phyloP scores from a whole-genome alignment of 106 monocot species.

The Acanthochlamys bracteata region DNA sequence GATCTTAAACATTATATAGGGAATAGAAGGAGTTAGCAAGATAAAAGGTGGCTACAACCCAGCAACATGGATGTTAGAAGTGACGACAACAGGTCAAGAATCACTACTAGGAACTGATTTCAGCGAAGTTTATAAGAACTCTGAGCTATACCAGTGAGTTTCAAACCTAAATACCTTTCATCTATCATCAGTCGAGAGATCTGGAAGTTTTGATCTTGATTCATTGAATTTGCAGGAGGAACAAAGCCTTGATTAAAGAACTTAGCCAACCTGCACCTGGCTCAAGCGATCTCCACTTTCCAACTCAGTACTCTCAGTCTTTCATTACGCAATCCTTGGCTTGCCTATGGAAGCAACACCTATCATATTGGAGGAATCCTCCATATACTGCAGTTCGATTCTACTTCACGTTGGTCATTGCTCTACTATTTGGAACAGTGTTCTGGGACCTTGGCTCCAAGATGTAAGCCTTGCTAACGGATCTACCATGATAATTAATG shows the following conservation, averaged over 20 bases:
- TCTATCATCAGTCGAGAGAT: too few species aligned
- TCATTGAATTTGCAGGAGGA: conserved; percentile 23
- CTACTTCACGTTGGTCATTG: conserved; percentile 16
- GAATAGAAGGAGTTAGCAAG: conserved; percentile 42
- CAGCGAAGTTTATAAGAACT: conserved; percentile 14
- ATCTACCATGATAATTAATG: too few species aligned
- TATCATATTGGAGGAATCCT: conserved; percentile 32
- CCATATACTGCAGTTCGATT: conserved; percentile 22
- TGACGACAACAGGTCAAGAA: conserved; percentile 16
- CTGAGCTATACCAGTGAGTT: conserved; percentile 14
- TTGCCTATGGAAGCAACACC: conserved; percentile 28
- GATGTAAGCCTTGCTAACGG: conserved; percentile 2
- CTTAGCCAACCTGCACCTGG: conserved; percentile 12
- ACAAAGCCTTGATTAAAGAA: conserved; percentile 16
- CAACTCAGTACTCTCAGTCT: conserved; percentile 11
- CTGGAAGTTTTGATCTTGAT: too few species aligned
- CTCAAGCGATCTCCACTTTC: conserved; percentile 18
- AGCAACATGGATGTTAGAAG: conserved; percentile 65
- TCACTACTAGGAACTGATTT: conserved; percentile 5
- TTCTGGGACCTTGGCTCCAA: conserved; percentile 24
- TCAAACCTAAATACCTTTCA: not conserved
- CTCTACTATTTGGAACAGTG: conserved; percentile 23
- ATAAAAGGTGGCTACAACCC: conserved; percentile 57
- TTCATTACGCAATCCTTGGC: conserved; percentile 15
- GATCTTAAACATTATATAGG: too few species aligned